Evolutionary conservation across 177 flowering plant species (phyloP).

Genomic region (Vitis hybrid): DNA sequence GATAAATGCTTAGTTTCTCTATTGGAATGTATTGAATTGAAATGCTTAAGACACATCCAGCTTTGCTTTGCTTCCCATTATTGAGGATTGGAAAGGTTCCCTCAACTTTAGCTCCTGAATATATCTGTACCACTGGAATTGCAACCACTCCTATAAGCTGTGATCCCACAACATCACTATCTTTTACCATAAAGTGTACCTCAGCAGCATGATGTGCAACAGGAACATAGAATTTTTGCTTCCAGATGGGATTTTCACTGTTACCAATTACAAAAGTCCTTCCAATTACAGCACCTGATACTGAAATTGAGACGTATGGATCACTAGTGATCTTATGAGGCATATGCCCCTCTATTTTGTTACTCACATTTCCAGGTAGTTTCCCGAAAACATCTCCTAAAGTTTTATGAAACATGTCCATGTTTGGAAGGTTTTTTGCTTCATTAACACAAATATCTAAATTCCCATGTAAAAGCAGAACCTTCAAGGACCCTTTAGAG

Average conservation of each 20-base stretch:
- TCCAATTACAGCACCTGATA: conserved; percentile 55
- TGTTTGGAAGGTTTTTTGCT: conserved; percentile 70
- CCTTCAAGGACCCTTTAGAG: conserved; percentile 48
- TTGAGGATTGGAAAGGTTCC: conserved; percentile 58
- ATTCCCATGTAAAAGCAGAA: conserved; percentile 63
- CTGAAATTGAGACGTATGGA: conserved; percentile 60
- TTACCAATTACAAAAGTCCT: conserved; percentile 69
- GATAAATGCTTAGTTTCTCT: conserved; percentile 45
- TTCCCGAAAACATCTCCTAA: conserved; percentile 53
- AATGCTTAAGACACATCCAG: conserved; percentile 52
- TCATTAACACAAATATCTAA: conserved; percentile 57
- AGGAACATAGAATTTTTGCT: conserved; percentile 64
- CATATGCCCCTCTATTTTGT: conserved; percentile 50
- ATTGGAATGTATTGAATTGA: conserved; percentile 61
- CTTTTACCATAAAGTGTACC: conserved; percentile 64
- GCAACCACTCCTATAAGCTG: conserved; percentile 64
- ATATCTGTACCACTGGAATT: conserved; percentile 64
- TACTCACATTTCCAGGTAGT: conserved; percentile 42
- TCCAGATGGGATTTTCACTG: conserved; percentile 71
- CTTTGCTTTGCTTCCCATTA: conserved; percentile 59
- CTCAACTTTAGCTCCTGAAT: conserved; percentile 44
- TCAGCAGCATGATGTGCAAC: conserved; percentile 78
- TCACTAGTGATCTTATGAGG: conserved; percentile 58
- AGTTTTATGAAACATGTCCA: conserved; percentile 76
- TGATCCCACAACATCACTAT: conserved; percentile 72